phyloP scores from a whole-genome alignment of 352 stramenopile genomes.

The Pythium graminicola region DNA sequence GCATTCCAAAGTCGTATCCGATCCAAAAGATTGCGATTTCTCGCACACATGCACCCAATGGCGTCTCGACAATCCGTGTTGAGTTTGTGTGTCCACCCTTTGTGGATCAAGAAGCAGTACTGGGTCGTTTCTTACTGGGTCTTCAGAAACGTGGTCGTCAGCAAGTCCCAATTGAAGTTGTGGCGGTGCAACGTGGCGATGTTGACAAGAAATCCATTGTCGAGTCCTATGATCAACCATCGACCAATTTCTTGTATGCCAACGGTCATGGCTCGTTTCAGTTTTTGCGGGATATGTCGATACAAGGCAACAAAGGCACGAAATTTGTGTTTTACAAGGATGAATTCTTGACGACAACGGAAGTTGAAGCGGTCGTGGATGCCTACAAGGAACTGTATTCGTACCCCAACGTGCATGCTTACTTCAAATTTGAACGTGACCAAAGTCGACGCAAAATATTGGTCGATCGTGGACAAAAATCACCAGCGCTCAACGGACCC shows the following conservation, averaged over 20 bases:
- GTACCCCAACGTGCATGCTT: constrained; percentile 66
- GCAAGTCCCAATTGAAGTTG: constrained; percentile 40
- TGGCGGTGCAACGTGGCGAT: constrained; percentile 32
- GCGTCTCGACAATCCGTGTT: constrained; percentile 77
- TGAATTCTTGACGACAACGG: constrained; percentile 54
- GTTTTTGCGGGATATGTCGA: constrained; percentile 53
- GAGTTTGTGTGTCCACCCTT: constrained; percentile 76
- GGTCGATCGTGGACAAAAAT: constrained; percentile 19
- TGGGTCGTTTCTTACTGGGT: constrained; percentile 58
- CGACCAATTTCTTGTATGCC: constrained; percentile 65
- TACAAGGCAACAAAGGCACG: constrained; percentile 30
- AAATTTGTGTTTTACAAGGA: constrained; percentile 86
- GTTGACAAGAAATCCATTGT: constrained; percentile 46
- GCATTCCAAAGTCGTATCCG: constrained; percentile 66
- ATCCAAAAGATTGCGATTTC: constrained; percentile 83
- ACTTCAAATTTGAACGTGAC: constrained; percentile 62
- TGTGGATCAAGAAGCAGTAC: constrained; percentile 62
- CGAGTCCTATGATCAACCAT: constrained; percentile 61
- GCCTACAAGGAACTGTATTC: constrained; percentile 85
- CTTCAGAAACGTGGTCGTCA: constrained; percentile 39
- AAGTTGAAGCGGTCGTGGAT: constrained; percentile 70
- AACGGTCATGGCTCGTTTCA: constrained; percentile 78
- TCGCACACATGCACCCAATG: constrained; percentile 69
- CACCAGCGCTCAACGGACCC: constrained; percentile 8
- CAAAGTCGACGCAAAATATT: constrained; percentile 53